Conservation (phyloP, 176 grass and related monocot species). For the Eragrostis curvula region DNA sequence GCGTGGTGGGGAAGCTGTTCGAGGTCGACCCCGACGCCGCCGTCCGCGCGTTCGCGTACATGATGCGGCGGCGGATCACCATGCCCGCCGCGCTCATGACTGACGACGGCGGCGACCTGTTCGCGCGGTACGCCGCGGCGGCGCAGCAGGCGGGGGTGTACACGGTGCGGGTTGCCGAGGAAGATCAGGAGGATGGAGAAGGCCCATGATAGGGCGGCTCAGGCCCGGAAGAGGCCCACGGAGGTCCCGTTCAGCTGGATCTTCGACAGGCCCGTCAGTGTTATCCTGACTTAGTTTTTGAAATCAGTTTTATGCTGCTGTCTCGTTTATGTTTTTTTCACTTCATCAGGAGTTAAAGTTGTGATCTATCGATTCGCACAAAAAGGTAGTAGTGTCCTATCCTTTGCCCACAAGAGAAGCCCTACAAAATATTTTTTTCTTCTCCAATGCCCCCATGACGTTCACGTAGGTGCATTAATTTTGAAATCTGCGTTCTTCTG, state of each 20-base stretch:
- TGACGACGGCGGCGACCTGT: conserved; percentile 69
- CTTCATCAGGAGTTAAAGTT: too few relatives aligned
- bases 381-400: too few relatives aligned
- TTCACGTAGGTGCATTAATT: too few relatives aligned
- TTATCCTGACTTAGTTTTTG: background rate
- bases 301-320: too few relatives aligned
- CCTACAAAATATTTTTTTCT: too few relatives aligned
- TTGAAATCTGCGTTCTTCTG: too few relatives aligned
- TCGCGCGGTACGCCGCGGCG: conserved; percentile 57
- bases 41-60: conserved; percentile 67
- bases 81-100: conserved; percentile 80
- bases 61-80: conserved; percentile 81
- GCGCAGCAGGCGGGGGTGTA: conserved; percentile 62
- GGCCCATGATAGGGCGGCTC: conserved; percentile 53
- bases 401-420: too few relatives aligned
- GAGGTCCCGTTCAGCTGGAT: conserved; percentile 67
- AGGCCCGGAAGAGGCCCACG: conserved; percentile 15
- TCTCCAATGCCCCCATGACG: too few relatives aligned
- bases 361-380: too few relatives aligned
- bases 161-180: conserved; percentile 52
- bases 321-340: too few relatives aligned
- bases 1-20: conserved; percentile 67
- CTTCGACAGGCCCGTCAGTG: conserved; percentile 55
- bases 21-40: conserved; percentile 62
- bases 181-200: conserved; percentile 73